Evolutionary conservation across 225 moss, liverwort and hornwort species (phyloP), one percentile per base, ranked within the genome.

Genomic region (Straminergon stramineum): DNA sequence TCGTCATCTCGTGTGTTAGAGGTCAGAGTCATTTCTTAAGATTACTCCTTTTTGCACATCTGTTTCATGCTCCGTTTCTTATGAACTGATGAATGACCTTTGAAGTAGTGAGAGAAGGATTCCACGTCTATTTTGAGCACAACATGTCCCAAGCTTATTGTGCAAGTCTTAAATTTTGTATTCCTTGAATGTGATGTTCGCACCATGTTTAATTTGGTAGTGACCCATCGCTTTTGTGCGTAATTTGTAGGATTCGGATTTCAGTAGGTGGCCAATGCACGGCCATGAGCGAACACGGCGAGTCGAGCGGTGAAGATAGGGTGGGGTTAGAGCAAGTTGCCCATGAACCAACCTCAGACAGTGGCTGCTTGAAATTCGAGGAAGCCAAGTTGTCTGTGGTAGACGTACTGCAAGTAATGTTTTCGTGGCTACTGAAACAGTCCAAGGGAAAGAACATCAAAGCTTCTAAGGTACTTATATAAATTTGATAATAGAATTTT

Each of bases 391-490:
- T 84, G 66, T 90, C 93, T 73, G 45, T 95, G 35, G 31, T 87
- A 82, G 95, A 93, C 17, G 69, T 90, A 69, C 55, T 95, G 39
- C 80, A 90, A 34, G 85, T 88, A 75, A 48, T 75, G 13, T 93
- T 75, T 86, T 12, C 88, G 89, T 95, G 94, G 93, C 92, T 95
- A 39, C 66, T 93, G 76, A 90, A 89, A 81, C 95, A 95, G 84
- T 90, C 92, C 48, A 92, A 92, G 73, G 95, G 92, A 73, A 95
- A 95, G 88, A 53, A 91, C 57, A 93, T 95, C 43, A 92, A 92
- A 89, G 95, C 95, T 83, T 89, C 91, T 21, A 93, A 94, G 94
- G 94, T 94, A 89, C 77, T 58, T 27, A 12, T 34, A 24, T 58
- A 31, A 32, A 58, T 48, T 75, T 79, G 61, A 73, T 41, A 65